Percentiles rank a stretch among this genome's conserved stretches.
Conservation (phyloP, 129 eudicot genomes). For the Escallonia rubra region DNA sequence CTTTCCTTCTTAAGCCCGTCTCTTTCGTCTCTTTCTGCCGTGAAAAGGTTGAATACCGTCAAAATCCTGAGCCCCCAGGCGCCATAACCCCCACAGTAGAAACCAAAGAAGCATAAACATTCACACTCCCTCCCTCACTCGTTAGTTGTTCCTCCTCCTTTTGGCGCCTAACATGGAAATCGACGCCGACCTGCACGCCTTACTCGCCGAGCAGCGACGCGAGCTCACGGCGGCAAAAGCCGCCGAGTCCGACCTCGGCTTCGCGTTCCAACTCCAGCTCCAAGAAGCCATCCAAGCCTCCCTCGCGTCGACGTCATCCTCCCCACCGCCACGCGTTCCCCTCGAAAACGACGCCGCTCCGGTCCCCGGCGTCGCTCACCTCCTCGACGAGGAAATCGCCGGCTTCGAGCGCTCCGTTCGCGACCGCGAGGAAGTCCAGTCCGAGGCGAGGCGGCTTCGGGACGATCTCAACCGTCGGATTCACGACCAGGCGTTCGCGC, state of each 20-base stretch:
- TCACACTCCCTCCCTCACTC: too few species aligned
- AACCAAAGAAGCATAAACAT: too few species aligned
- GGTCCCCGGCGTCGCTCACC: constrained; percentile 16
- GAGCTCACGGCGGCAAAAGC: constrained; percentile 40
- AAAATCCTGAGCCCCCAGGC: too few species aligned
- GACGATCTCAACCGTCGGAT: constrained; percentile 43
- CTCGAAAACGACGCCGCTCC: constrained; percentile 15
- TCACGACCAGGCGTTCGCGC: constrained; percentile 65
- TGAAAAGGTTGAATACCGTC: too few species aligned
- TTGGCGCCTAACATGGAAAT: constrained; percentile 32
- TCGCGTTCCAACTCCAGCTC: constrained; percentile 68
- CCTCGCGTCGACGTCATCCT: constrained; percentile 27
- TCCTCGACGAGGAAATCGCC: constrained; percentile 43
- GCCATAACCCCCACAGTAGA: too few species aligned
- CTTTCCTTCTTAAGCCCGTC: too few species aligned
- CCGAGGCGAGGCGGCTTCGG: constrained; percentile 16
- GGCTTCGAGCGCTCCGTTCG: constrained; percentile 24
- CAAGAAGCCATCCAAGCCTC: constrained; percentile 55
- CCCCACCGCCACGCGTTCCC: constrained; percentile 11
- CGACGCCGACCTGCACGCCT: constrained; percentile 32
- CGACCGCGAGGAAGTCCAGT: constrained; percentile 28
- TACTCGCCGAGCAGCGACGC: constrained; percentile 51
- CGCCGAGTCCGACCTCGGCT: constrained; percentile 47
- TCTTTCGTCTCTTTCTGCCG: too few species aligned
- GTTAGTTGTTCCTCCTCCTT: neutral